Percentiles rank a stretch among this genome's conserved stretches.
Evolutionary conservation across 108 stramenopile genomes (phyloP).

Genomic region (Nannochloropsis oceanica): DNA sequence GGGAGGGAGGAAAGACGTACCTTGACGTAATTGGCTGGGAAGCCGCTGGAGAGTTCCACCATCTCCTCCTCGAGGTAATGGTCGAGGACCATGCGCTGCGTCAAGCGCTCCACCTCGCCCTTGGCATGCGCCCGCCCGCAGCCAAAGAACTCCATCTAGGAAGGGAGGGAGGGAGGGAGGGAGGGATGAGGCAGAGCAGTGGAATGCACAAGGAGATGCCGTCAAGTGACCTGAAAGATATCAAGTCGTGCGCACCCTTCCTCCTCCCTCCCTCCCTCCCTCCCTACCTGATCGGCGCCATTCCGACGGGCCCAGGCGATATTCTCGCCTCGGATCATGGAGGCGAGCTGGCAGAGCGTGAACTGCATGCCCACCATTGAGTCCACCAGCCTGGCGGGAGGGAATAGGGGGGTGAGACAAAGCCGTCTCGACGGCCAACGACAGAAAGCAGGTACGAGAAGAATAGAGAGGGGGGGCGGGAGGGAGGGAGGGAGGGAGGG

Average conservation of each 20-base stretch:
- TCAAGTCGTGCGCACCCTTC: too few relatives aligned
- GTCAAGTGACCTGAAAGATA: too few relatives aligned
- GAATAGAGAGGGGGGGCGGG: not conserved
- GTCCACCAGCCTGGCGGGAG: not conserved
- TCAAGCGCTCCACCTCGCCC: not conserved
- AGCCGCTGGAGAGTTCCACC: not conserved
- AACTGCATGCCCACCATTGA: not conserved
- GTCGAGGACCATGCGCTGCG: not conserved
- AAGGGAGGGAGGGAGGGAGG: not conserved
- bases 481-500: not conserved
- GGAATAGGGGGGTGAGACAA: not conserved
- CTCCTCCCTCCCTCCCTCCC: not conserved
- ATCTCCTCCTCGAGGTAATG: not conserved
- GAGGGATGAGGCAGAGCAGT: not conserved
- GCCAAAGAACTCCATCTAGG: not conserved
- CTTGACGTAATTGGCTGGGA: not conserved
- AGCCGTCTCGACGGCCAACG: too few relatives aligned
- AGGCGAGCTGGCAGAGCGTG: not conserved
- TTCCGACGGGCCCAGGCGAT: not conserved
- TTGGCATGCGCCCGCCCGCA: not conserved
- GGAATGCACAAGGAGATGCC: too few relatives aligned
- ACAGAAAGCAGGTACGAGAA: too few relatives aligned
- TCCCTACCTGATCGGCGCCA: not conserved
- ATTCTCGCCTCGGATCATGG: not conserved
- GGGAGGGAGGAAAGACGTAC: not conserved